Evolutionary conservation across 2,329 filamentous ascomycete species (phyloP), one percentile per base, ranked within the genome.

Genomic region (Colletotrichum magnum): DNA sequence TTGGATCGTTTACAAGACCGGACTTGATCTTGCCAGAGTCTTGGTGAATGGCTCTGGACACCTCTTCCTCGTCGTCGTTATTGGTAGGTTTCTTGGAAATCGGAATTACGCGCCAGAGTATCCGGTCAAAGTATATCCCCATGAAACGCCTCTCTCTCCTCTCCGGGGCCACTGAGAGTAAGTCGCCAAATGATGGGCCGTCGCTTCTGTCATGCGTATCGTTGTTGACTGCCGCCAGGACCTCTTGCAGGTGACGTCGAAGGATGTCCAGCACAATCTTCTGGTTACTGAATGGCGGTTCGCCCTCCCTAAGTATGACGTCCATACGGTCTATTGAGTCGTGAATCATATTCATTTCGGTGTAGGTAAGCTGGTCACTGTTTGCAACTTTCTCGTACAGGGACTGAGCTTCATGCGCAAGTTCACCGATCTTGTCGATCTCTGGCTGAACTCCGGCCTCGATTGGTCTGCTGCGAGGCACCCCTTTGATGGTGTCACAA

Each of bases 181-280:
- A 50, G 4, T 18, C 51, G 1, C 16, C 41, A 4, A 68, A 68
- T 0, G 64, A 62, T 5, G 47, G 66, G 1, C 1, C 5, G 58
- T 52, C 4, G 61, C 48, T 6, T 26, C 16, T 2, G 36, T 15
- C n/a, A 43, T 0, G 13, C 6, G 41, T 26, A 39, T 9, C n/a
- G 5, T 78, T 74, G 70, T 87, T 87, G 58, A 87, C 80, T 21
- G 86, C 78, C 15, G 75, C 75, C 3, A 87, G 72, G 0, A 87
- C 80, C 58, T 83, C 81, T 69, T 87, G 85, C 24, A 87, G 76
- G 63, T 87, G 86, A 39, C 82, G 80, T 3, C 86, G 81, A 6
- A 87, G 71, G 2, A 87, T 84, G 53, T 84, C 78, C n/a, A 80
- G 77, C 1, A 87, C 83, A 2, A 81, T 21, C 56, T 79, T 76